Evolutionary conservation across 1,284 basidiomycete genomes (phyloP), one percentile per base, ranked within the genome.

Genomic region (Gomphus bonarii): DNA sequence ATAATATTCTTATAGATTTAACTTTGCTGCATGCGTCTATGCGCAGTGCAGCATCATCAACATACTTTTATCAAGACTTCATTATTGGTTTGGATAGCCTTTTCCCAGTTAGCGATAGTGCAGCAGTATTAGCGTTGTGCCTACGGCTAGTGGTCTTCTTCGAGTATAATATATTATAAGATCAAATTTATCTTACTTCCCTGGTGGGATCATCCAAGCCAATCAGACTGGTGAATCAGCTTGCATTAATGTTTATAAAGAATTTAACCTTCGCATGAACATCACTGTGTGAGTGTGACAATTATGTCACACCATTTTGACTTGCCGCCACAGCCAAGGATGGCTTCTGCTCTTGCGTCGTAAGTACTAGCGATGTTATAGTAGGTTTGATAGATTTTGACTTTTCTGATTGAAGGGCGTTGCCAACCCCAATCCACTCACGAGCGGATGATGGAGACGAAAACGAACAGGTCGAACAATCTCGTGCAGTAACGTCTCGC

Each of bases 351-450:
- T 56, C 67, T 73, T 40, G 69, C 70, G 57, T 67, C 71, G 71
- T 72, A 61, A 62, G 70, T 69, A 18, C 36, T 6, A 16, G 14
- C 25, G n/a, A 43, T 35, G 14, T 22, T 42, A 31, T 1, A 35
- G 20, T 58, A 22, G 18, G 33, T 16, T 40, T 6, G 43, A 18
- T 28, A 7, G 50, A 3, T 44, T 60, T 57, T 12, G 11, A 8
- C 7, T 9, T 33, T 50, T 43, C 31, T 3, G 16, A 18, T n/a
- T 61, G 38, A 16, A 28, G 83, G 55, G 64, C 81, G 36, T 76
- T 92, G 36, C 89, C 89, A 35, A 74, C 77, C 63, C 90, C 89
- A 3, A 62, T 84, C 3, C 71, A 86, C 67, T 72, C 75, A 0
- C 70, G 80, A 0, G 65, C 69, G 4, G 68, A 79, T 20, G 75